Evolutionary conservation across 2,329 filamentous ascomycete species (phyloP).

Genomic region (Bipolaris oryzae): DNA sequence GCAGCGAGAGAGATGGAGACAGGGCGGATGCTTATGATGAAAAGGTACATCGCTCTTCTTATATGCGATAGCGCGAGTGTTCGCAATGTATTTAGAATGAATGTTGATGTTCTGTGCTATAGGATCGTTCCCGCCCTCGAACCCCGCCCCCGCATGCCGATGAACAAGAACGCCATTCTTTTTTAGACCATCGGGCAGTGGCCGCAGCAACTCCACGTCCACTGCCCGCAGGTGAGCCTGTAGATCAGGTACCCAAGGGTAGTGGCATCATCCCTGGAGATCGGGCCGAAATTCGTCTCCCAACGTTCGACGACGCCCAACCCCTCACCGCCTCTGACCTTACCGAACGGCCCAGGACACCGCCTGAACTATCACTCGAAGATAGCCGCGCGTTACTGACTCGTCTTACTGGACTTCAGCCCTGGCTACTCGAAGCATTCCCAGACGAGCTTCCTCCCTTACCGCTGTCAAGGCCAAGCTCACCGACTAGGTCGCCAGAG

Average conservation of each 20-base stretch:
- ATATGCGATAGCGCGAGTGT: conserved; percentile 33
- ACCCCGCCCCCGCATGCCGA: conserved; percentile 33
- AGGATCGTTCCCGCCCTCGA: conserved; percentile 41
- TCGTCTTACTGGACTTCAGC: conserved; percentile 44
- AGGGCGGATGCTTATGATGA: conserved; percentile 43
- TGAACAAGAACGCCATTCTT: conserved; percentile 56
- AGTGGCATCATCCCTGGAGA: conserved; percentile 43
- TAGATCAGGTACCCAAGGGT: conserved; percentile 26
- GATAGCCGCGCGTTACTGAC: conserved; percentile 43
- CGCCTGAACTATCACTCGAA: conserved; percentile 38
- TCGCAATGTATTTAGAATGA: conserved; percentile 40
- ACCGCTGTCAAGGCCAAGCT: conserved; percentile 40
- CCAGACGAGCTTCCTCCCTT: conserved; percentile 44
- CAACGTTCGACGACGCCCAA: conserved; percentile 32
- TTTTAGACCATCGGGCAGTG: conserved; percentile 70
- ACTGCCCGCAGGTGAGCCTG: conserved; percentile 51
- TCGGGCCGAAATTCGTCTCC: conserved; percentile 40
- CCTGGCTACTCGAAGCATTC: conserved; percentile 45
- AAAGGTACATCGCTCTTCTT: conserved; percentile 48
- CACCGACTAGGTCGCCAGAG: conserved; percentile 36
- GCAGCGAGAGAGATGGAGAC: conserved; percentile 42
- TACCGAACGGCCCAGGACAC: conserved; percentile 39
- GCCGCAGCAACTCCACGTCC: conserved; percentile 51
- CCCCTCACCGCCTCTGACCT: conserved; percentile 26
- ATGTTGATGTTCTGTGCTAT: conserved; percentile 38